Base-by-base conservation (phyloP, 2,329 filamentous ascomycete genomes). In the Didymella exigua region DNA sequence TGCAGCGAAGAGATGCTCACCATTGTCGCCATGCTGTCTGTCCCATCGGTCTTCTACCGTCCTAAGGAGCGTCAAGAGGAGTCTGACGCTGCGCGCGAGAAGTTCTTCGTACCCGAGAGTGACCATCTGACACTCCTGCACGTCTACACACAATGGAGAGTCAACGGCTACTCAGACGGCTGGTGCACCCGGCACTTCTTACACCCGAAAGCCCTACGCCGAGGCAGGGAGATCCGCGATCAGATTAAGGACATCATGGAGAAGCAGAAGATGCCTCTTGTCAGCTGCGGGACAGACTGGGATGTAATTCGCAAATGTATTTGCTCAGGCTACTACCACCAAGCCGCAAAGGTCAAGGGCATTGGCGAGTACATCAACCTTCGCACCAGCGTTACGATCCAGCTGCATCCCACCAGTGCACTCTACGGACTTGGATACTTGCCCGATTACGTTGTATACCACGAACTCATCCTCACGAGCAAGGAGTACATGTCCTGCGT, bases 401-500 rank as follows among this genome's bases (percentile, higher is more conserved):
- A 96, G 73, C 82, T 99, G 26, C 96, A 99, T 73, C 95, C 95
- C 1, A 99, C 95, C 0, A 93, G 88, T 60, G 91, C 95, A 1
- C 83, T 99, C 0, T 98, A 97, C 72, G 95, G 95, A 21, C 82
- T 92, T 1, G 95, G 95, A 4, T 96, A 96, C 75, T 85, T 96
- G 21, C 95, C 96, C 1, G 95, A 99, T 72, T 98, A 98, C 70
- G 91, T 99, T 47, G 87, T 99, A 36, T 99, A 99, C 76, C 95
- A 99, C 80, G 95, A 99, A 76, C 85, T 99, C 54, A 96, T 99
- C 66, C 85, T 99, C 57, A 99, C 95, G 0, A 91, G 88, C 53
- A 97, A 96, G 73, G 95, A 98, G 73, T 99, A 98, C 79, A 97
- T 99, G 87, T 96, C 91, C 3, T 96, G 91, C 4, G 95, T 99